A percentile compares a stretch with the other conserved stretches of the same genome.
Conservation (phyloP, 2,329 filamentous ascomycete genomes). For the Alternaria sp. region DNA sequence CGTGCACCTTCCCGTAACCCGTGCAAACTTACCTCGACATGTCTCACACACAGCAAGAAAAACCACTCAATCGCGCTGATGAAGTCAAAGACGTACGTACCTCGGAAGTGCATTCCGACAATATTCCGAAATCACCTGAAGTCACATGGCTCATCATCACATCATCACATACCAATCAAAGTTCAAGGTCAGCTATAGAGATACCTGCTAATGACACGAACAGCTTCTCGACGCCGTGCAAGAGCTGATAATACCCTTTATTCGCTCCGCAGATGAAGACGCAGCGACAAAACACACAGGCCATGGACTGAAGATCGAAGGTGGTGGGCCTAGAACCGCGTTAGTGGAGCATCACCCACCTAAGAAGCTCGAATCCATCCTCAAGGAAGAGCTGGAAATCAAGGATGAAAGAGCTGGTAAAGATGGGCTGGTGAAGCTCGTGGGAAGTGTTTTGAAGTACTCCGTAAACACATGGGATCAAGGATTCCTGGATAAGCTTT, state of each 20-base stretch:
- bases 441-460: constrained; percentile 77
- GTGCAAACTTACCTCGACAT: not conserved
- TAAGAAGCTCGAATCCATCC: constrained; percentile 52
- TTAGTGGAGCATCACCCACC: constrained; percentile 57
- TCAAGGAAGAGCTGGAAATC: constrained; percentile 46
- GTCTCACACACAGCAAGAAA: constrained; percentile 15
- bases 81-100: constrained; percentile 51
- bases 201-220: constrained; percentile 1
- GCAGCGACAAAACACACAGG: constrained; percentile 64
- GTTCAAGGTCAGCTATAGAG: not conserved
- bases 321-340: constrained; percentile 59
- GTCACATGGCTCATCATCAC: constrained; percentile 1
- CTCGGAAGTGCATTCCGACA: constrained; percentile 3
- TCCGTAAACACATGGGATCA: constrained; percentile 99
- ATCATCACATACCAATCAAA: not conserved
- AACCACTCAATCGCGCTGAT: constrained; percentile 43
- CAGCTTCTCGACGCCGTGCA: constrained; percentile 62
- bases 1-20: not conserved
- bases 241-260: constrained; percentile 73
- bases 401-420: constrained; percentile 52
- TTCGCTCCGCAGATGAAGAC: constrained; percentile 72
- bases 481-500: constrained; percentile 95
- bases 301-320: constrained; percentile 68
- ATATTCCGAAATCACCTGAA: constrained; percentile 18
- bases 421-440: constrained; percentile 55